phyloP scores from a whole-genome alignment of 2,329 filamentous ascomycete genomes.

The Hymenotorrendiella dingleyae region DNA sequence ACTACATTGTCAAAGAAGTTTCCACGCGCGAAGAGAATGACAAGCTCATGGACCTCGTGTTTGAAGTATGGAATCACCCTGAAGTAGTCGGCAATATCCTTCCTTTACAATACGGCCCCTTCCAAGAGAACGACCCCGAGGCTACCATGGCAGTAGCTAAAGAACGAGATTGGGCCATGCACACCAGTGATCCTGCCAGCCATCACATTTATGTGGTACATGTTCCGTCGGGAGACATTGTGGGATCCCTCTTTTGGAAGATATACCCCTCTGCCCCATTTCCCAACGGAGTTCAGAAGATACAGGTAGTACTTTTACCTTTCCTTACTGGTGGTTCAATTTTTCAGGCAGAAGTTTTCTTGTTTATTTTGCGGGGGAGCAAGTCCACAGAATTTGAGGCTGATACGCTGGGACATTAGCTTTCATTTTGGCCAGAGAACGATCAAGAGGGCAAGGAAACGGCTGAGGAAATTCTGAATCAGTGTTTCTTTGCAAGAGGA shows the following conservation, averaged over 20 bases:
- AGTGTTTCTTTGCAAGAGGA: background rate
- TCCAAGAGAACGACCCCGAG: background rate
- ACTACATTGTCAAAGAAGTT: background rate
- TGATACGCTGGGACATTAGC: background rate
- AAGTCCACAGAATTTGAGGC: too few relatives aligned
- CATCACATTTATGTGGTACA: background rate
- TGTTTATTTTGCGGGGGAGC: too few relatives aligned
- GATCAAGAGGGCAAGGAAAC: slow-evolving; percentile 1
- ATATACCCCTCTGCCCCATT: background rate
- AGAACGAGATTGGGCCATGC: background rate
- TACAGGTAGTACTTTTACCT: too few relatives aligned
- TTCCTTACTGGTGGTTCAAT: too few relatives aligned
- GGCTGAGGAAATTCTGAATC: background rate
- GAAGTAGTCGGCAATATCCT: background rate
- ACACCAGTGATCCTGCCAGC: background rate
- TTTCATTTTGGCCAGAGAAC: background rate
- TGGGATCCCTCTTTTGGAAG: background rate
- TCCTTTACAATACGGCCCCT: background rate
- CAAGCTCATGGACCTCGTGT: background rate
- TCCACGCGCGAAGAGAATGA: background rate
- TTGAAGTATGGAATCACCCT: background rate
- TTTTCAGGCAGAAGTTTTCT: too few relatives aligned
- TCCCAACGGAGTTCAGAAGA: background rate
- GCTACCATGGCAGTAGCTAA: background rate
- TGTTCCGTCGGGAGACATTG: background rate